phyloP scores from a whole-genome alignment of 805 yeast species.

The Maudiozyma barnettii region DNA sequence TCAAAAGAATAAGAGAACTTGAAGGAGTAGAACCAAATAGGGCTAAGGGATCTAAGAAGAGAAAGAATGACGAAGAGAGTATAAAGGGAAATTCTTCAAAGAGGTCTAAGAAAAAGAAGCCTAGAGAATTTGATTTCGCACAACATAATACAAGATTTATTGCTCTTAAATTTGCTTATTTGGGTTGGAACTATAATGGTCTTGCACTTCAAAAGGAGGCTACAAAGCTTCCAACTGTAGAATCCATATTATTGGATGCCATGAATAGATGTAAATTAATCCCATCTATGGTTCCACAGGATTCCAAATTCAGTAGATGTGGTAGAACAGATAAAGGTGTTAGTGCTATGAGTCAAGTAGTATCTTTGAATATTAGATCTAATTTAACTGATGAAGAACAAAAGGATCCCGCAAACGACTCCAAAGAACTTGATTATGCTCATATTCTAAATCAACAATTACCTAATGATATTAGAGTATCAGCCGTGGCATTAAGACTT shows the following conservation, averaged over 20 bases:
- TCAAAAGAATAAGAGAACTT: conserved; percentile 45
- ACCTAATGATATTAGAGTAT: conserved; percentile 77
- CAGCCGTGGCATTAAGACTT: conserved; percentile 73
- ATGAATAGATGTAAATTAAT: conserved; percentile 58
- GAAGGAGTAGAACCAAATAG: conserved; percentile 30
- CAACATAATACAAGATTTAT: conserved; percentile 56
- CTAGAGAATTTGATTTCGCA: conserved; percentile 53
- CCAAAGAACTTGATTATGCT: conserved; percentile 65
- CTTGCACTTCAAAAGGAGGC: conserved; percentile 70
- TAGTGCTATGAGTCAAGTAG: conserved; percentile 92
- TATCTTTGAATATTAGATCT: conserved; percentile 70
- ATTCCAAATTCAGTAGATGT: conserved; percentile 75
- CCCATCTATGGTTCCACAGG: conserved; percentile 46
- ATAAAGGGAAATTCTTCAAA: conserved; percentile 5
- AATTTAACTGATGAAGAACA: conserved; percentile 56
- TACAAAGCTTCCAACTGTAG: conserved; percentile 81
- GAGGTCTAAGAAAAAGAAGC: conserved; percentile 28
- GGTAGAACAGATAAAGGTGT: conserved; percentile 97
- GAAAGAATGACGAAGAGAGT: conserved; percentile 1
- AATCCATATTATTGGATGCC: conserved; percentile 64
- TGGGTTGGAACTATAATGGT: conserved; percentile 94
- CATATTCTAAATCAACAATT: conserved; percentile 63
- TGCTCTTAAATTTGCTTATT: conserved; percentile 75
- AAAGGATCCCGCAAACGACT: conserved; percentile 44
- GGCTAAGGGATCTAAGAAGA: conserved; percentile 1